phyloP scores from a whole-genome alignment of 2,329 filamentous ascomycete species.

The Knufia petricola region DNA sequence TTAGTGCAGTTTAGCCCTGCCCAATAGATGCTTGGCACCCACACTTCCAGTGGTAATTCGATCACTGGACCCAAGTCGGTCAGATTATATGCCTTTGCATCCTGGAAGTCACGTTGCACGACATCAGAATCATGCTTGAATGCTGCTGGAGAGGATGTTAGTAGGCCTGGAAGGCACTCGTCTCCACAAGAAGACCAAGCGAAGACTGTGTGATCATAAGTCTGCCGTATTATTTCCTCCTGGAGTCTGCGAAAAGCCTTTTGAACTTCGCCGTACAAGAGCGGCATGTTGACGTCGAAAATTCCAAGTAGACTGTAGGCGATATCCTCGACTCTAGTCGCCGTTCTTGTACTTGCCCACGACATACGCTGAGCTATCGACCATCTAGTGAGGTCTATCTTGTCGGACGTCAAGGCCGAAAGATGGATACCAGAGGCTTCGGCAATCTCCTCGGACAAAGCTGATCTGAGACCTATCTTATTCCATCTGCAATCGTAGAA shows the following conservation, averaged over 20 bases:
- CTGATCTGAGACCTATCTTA: not conserved
- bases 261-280: slow-evolving; percentile 26
- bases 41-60: too few relatives aligned
- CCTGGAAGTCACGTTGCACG: too few relatives aligned
- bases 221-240: slow-evolving; percentile 26
- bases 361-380: slow-evolving; percentile 20
- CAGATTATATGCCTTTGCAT: too few relatives aligned
- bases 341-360: slow-evolving; percentile 23
- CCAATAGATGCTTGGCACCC: too few relatives aligned
- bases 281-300: slow-evolving; percentile 24
- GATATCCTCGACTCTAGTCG: slow-evolving; percentile 22
- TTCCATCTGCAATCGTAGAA: slow-evolving; percentile 20
- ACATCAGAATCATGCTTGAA: too few relatives aligned
- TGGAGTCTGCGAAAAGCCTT: slow-evolving; percentile 24
- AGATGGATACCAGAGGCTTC: slow-evolving; percentile 5
- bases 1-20: too few relatives aligned
- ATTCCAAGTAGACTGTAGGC: slow-evolving; percentile 27
- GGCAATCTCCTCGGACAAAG: not conserved
- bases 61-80: too few relatives aligned
- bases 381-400: not conserved
- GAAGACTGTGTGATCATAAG: slow-evolving; percentile 20
- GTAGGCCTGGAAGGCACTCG: too few relatives aligned
- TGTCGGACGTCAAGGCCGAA: not conserved
- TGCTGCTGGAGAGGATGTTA: too few relatives aligned
- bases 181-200: too few relatives aligned